Base-by-base conservation (phyloP, 225 moss, liverwort and hornwort species). In the Bryum argenteum region DNA sequence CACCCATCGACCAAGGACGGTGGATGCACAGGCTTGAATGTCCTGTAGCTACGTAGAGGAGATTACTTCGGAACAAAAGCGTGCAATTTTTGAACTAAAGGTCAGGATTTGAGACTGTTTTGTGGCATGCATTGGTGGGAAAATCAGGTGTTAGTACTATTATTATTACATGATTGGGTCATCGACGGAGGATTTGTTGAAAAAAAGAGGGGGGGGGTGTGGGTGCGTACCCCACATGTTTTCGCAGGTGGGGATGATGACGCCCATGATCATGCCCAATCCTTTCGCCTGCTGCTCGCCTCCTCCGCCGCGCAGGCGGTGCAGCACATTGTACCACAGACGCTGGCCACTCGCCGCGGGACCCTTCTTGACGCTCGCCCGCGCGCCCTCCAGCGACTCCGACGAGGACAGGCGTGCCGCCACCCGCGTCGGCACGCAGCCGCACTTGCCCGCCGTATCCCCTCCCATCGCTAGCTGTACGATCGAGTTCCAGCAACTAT, bases 241-340 rank as follows among this genome's bases (percentile, higher is more conserved):
- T 75, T 96, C 96, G 69, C 90, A 91, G 3, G 93, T 93, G 20
- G 96, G 96, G 66, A 96, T 93, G 70, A 96, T 89, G 37, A 96
- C 96, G 50, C 96, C 96, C 17, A 70, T 79, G 63, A 84, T 78
- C 8, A 90, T 96, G 13, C 96, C 93, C 62, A 96, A 71, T 8
- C 95, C 93, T 15, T 44, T 6, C 3, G 71, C 9, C 45, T 59
- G 55, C 13, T 14, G 48, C 17, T 11, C 48, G 48, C 48, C 48
- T 17, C 58, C 44, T 5, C 75, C 72, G 0, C 51, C 38, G 20
- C 67, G 69, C 65, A 78, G 61, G 0, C 67, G 68, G 16, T 79
- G 79, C 51, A 58, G 1, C 17, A 65, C 43, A 74, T 67, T 74
- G 77, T 58, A 73, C 73, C 72, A 66, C 44, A 74, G 56, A 5